Evolutionary conservation across 106 monocot species (phyloP).

Genomic region (Agapanthus africanus): DNA sequence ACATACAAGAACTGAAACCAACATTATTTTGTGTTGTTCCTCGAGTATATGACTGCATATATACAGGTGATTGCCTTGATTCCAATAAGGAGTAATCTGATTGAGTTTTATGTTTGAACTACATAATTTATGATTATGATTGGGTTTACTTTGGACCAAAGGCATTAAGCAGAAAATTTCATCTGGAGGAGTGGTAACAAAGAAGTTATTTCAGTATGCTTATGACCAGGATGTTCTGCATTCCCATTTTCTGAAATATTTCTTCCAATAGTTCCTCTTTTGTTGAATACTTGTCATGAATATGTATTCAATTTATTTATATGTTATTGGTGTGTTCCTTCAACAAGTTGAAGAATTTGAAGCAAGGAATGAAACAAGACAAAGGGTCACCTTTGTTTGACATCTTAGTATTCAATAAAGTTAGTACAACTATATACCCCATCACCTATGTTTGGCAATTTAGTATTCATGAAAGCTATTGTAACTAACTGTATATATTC

Average conservation of each 20-base stretch:
- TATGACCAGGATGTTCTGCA: slow-evolving; percentile 60
- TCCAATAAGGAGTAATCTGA: background rate
- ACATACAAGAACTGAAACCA: slow-evolving; percentile 73
- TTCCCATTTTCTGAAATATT: background rate
- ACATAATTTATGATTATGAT: background rate
- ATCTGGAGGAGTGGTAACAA: slow-evolving; percentile 55
- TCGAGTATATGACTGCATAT: slow-evolving; percentile 84
- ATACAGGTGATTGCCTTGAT: slow-evolving; percentile 36
- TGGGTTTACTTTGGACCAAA: slow-evolving; percentile 14
- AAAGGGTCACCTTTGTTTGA: slow-evolving; percentile 85
- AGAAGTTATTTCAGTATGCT: slow-evolving; percentile 59
- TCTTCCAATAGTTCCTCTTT: background rate
- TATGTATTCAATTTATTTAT: slow-evolving; percentile 3
- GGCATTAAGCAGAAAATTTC: slow-evolving; percentile 75
- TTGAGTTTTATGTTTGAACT: slow-evolving; percentile 2
- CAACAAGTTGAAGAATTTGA: slow-evolving; percentile 74
- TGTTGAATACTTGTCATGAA: background rate
- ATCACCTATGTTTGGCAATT: slow-evolving; percentile 74
- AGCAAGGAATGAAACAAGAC: slow-evolving; percentile 69
- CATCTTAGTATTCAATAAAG: slow-evolving; percentile 77
- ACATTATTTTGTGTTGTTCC: slow-evolving; percentile 91
- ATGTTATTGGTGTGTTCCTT: slow-evolving; percentile 5
- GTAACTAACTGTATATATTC: background rate
- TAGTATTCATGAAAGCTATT: slow-evolving; percentile 74
- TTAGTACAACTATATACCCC: too few relatives aligned